Base-by-base conservation (phyloP, 2,329 filamentous ascomycete species). In the Sarocladium kiliense region DNA sequence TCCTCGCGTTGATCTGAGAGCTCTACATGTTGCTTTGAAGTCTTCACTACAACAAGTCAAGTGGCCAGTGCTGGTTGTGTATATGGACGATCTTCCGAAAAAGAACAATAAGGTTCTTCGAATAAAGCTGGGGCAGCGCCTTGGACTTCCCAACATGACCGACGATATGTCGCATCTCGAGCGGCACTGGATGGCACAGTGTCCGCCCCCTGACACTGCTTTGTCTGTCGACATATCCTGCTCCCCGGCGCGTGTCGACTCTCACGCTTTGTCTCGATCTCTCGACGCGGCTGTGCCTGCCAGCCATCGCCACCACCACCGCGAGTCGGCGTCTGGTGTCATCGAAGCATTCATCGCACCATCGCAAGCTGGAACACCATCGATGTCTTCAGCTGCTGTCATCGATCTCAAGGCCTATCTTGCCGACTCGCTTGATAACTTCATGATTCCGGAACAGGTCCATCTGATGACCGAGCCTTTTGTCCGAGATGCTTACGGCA, bases 41-140 rank as follows among this genome's bases (percentile, higher is more conserved):
- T 70, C 70, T 1, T 74, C 74, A 0, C 66, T 84, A 12, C 77
- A 79, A 53, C 74, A 78, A 57, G 75, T 73, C 10, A 83, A 83
- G 60, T 77, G 77, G 71, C 80, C 80, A 0, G 68, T 71, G 0
- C 57, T 80, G 27, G 65, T 82, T 18, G 72, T 76, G 0, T 82
- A 80, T 63, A 82, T 83, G 79, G 71, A 81, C 27, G 74, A 74
- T 39, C 65, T 80, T 1, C 77, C 81, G 1, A 81, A 77, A 56
- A 76, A 71, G 34, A 82, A 82, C 65, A 80, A 80, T 68, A 84
- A 84, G 60, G 68, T 82, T n/a, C 66, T 82, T 21, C 74, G 80
- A 2, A 79, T 82, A 61, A 76, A 72, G 58, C 66, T 84, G 3
- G 74, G 71, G 0, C 71, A 81, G 55, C 70, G 80, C 2, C 65